Conservation (phyloP, 2,329 filamentous ascomycete species). For the Pyrenochaeta sp. region DNA sequence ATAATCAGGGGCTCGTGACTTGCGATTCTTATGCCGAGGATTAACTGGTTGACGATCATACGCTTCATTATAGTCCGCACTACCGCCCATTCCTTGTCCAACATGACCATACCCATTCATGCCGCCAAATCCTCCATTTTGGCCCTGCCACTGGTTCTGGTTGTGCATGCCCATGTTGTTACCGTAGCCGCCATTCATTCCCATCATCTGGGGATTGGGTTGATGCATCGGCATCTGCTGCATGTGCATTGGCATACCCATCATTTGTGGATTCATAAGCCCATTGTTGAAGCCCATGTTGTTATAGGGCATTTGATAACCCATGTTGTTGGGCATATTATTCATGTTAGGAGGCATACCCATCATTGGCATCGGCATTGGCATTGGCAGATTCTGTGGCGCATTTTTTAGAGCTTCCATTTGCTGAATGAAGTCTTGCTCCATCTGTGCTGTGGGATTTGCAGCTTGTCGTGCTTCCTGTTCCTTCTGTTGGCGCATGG, state of each 20-base stretch:
- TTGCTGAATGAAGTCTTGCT: conserved; percentile 54
- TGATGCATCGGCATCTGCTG: conserved; percentile 7
- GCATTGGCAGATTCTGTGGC: conserved; percentile 46
- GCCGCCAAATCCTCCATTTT: conserved; percentile 32
- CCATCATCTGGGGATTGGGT: conserved; percentile 6
- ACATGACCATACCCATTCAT: conserved; percentile 4
- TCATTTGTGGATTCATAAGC: conserved; percentile 14
- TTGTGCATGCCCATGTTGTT: conserved; percentile 52
- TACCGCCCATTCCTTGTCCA: neutral
- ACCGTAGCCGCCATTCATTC: conserved; percentile 20
- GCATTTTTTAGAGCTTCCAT: conserved; percentile 56
- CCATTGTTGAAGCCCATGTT: conserved; percentile 16
- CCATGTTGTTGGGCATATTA: conserved; percentile 40
- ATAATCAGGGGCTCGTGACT: no score
- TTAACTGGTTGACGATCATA: conserved; percentile 98
- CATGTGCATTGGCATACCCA: conserved; percentile 14
- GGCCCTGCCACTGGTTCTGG: conserved; percentile 19
- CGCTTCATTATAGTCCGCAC: conserved; percentile 64
- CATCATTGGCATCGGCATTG: conserved; percentile 19
- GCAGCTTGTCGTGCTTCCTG: conserved; percentile 57
- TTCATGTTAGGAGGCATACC: conserved; percentile 46
- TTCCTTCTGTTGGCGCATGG: conserved; percentile 52
- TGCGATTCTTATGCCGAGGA: conserved; percentile 63
- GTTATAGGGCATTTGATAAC: conserved; percentile 29
- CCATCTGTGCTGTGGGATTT: conserved; percentile 56